Evolutionary conservation across 192 early-diverging fungal genomes (phyloP), one percentile per base, ranked within the genome.

Genomic region (Coemansia sp.): DNA sequence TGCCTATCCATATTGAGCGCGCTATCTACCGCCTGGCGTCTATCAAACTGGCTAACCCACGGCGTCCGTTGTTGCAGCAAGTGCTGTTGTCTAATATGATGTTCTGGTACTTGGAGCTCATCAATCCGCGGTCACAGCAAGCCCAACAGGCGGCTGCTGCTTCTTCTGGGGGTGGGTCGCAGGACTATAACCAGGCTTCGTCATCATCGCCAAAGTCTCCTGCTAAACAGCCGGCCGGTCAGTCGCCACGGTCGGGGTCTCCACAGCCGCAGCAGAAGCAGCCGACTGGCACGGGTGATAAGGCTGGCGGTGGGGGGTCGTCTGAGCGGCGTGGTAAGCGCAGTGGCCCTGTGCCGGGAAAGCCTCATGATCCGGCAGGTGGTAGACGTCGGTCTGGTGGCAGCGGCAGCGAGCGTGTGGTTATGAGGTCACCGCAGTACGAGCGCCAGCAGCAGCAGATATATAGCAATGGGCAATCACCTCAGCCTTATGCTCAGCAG

Each of bases 41-140:
- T 27, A 87, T 90, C 8, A 93, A 93, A 70, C 73, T 93, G 51
- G 90, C 91, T 21, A 92, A 91, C 61, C 89, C 91, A 32, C 80
- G 91, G 25, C 86, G 91, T 3, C 91, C 91, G 21, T 72, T 92
- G 19, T 75, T 88, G 21, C 87, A 92, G 37, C 91, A 92, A 73
- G 91, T 92, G 15, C 66, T 91, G 66, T 85, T 92, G 46, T 91
- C 91, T 25, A 92, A 92, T 60, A 87, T 91, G 86, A 89, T 92
- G 88, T 91, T 92, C 70, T 92, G 91, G 91, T 92, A 92, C 73
- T 73, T 92, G 48, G 88, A 88, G 34, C 84, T 91, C 5, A 87
- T 91, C 53, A 89, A 90, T 63, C 87, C 86, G 17, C 67, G 64
- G 55, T 73, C 62, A 41, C 72, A 69, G 65, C 81, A 68, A 21